Evolutionary conservation across 345 rosid species (phyloP).

Genomic region (Physaria fendleri): DNA sequence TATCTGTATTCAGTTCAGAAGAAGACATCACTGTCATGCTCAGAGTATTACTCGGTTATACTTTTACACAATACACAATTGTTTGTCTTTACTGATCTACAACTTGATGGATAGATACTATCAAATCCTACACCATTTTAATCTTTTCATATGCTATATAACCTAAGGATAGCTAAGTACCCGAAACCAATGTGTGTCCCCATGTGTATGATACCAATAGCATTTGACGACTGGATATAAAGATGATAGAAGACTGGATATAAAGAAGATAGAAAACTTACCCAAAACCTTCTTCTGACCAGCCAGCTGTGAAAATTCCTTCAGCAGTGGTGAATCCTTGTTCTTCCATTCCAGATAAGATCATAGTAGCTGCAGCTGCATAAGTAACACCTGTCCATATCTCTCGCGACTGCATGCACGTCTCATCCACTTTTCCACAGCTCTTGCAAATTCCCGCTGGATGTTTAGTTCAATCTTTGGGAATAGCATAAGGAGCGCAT

Average conservation of each 20-base stretch:
- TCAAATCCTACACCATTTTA: background rate
- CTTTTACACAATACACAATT: background rate
- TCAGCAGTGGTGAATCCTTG: conserved; percentile 83
- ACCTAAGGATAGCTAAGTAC: too few species aligned
- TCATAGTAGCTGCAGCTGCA: conserved; percentile 86
- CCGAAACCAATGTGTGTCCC: too few species aligned
- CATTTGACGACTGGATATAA: too few species aligned
- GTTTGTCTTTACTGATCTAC: background rate
- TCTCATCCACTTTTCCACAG: conserved; percentile 94
- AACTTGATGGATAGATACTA: background rate
- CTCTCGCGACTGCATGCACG: conserved; percentile 99
- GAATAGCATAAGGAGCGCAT: conserved; percentile 83
- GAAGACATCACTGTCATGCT: background rate
- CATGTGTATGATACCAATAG: background rate
- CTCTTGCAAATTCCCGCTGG: conserved; percentile 98
- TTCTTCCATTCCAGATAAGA: conserved; percentile 90
- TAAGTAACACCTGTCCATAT: conserved; percentile 99
- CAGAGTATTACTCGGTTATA: background rate
- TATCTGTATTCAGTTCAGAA: conserved; percentile 39
- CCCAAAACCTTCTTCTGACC: conserved; percentile 99
- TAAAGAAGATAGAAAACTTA: conserved; percentile 31
- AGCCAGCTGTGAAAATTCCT: conserved; percentile 93
- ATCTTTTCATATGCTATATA: too few species aligned
- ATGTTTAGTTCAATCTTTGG: conserved; percentile 90
- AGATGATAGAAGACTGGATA: background rate